phyloP scores from a whole-genome alignment of 192 early-diverging fungal genomes.

The Coemansia sp. region DNA sequence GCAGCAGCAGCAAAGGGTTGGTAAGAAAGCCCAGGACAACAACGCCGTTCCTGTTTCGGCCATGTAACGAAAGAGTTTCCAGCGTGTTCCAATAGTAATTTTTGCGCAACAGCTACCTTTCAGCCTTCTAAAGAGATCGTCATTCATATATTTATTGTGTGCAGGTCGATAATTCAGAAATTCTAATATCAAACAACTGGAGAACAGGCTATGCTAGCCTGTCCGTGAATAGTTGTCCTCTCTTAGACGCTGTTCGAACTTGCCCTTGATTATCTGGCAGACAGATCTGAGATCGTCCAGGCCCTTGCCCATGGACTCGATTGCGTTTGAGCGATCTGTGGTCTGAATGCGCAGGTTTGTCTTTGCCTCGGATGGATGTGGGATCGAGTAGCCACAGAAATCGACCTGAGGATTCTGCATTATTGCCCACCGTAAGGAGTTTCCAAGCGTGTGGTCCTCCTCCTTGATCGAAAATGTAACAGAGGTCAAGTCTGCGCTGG shows the following conservation, averaged over 20 bases:
- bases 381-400: slow-evolving; percentile 96
- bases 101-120: slow-evolving; percentile 1
- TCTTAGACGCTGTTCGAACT: slow-evolving; percentile 63
- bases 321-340: slow-evolving; percentile 70
- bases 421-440: slow-evolving; percentile 87
- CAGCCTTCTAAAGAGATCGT: neutral
- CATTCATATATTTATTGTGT: neutral
- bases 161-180: neutral
- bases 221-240: slow-evolving; percentile 61
- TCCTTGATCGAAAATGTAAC: slow-evolving; percentile 88
- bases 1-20: slow-evolving; percentile 30
- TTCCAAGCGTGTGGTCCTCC: slow-evolving; percentile 98
- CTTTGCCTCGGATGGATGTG: slow-evolving; percentile 94
- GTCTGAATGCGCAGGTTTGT: slow-evolving; percentile 95
- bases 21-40: slow-evolving; percentile 33
- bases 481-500: slow-evolving; percentile 69
- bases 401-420: slow-evolving; percentile 94
- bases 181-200: too few relatives aligned
- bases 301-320: slow-evolving; percentile 85
- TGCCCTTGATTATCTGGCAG: slow-evolving; percentile 66
- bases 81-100: neutral
- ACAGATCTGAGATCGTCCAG: slow-evolving; percentile 80
- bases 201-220: neutral
- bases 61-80: slow-evolving; percentile 16
- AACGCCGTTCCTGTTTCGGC: slow-evolving; percentile 25